Evolutionary conservation across 495 filamentous ascomycete species (phyloP).

Genomic region (Cercophora samala): DNA sequence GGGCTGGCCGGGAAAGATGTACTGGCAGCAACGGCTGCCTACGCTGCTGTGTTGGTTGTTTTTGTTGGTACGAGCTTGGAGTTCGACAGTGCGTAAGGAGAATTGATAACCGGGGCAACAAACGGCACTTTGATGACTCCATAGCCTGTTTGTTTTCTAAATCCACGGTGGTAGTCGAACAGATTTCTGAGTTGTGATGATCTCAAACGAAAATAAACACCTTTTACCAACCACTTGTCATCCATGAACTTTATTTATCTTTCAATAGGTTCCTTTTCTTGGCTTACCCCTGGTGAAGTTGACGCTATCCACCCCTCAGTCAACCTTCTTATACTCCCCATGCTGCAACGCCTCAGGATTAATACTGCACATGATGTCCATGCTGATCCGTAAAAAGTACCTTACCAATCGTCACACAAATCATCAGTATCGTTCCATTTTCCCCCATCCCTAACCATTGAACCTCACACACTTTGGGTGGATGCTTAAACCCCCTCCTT

Average conservation of each 20-base stretch:
- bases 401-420: slow-evolving; percentile 15
- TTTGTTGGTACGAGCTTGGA: background rate
- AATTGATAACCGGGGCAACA: background rate
- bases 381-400: slow-evolving; percentile 39
- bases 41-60: background rate
- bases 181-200: no score
- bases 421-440: background rate
- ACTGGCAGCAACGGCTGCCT: background rate
- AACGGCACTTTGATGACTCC: background rate
- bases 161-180: no score
- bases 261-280: no score
- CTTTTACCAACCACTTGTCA: no score
- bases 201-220: no score
- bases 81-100: no score
- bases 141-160: background rate
- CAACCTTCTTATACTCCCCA: slow-evolving; percentile 16
- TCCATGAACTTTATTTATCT: no score
- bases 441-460: no score
- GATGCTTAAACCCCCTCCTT: slow-evolving; percentile 41
- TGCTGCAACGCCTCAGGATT: slow-evolving; percentile 36
- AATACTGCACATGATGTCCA: slow-evolving; percentile 38
- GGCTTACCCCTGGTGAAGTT: no score
- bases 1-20: background rate
- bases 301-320: background rate
- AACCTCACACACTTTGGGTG: slow-evolving; percentile 38